phyloP scores from a whole-genome alignment of 306 rosid species.

The Trifolium dubium region DNA sequence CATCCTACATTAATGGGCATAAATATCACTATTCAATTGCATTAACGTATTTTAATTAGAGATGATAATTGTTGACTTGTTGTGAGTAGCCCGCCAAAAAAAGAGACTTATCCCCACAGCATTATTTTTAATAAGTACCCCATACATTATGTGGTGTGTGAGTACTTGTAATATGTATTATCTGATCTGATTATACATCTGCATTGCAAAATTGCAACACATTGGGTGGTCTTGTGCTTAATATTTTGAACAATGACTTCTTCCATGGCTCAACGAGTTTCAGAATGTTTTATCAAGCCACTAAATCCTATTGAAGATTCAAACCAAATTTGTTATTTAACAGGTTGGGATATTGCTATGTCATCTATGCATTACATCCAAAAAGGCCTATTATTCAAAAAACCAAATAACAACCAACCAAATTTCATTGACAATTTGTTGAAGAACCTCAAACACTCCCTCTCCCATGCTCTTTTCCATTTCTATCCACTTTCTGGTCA shows the following conservation, averaged over 20 bases:
- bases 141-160: too few species aligned
- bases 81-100: too few species aligned
- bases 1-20: too few species aligned
- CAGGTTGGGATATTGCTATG: slow-evolving; percentile 54
- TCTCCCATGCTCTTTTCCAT: slow-evolving; percentile 56
- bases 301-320: neutral
- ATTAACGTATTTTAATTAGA: too few species aligned
- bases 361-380: slow-evolving; percentile 61
- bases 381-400: slow-evolving; percentile 51
- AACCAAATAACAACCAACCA: slow-evolving; percentile 20
- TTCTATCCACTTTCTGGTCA: slow-evolving; percentile 70
- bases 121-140: too few species aligned
- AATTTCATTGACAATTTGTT: slow-evolving; percentile 47
- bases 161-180: too few species aligned
- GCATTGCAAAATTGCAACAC: too few species aligned
- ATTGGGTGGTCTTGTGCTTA: too few species aligned
- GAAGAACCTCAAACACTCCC: slow-evolving; percentile 54
- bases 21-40: too few species aligned
- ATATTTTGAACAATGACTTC: neutral
- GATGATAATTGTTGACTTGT: too few species aligned
- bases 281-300: slow-evolving; percentile 51
- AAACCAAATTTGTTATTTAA: slow-evolving; percentile 36
- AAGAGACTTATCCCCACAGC: too few species aligned
- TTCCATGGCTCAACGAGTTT: neutral
- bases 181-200: too few species aligned